Evolutionary conservation across 2,329 filamentous ascomycete genomes (phyloP), one percentile per base, ranked within the genome.

Genomic region (Pseudogymnoascus sp.): DNA sequence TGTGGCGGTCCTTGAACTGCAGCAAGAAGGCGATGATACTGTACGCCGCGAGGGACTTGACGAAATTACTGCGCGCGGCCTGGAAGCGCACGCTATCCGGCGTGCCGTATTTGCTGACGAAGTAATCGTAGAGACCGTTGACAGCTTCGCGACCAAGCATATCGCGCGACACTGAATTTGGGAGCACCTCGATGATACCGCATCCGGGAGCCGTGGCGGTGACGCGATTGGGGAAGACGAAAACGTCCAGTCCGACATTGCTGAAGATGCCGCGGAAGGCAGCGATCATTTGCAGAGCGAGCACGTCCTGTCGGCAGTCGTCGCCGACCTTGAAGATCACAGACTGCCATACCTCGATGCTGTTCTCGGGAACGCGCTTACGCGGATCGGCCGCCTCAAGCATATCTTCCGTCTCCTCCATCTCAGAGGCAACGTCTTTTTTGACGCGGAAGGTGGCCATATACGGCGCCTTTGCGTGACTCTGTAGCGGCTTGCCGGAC

Each of bases 291-390:
- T 99, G 94, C 65, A 99, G 80, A 1, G 94, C 94, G 64, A 99
- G 81, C 60, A 99, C 90, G 70, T 99, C 95, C 76, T 99, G 94
- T 59, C 94, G 89, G 73, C 94, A 97, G 75, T 99, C 94, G 73
- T 99, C 94, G 65, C 94, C 94, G 58, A 99, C 95, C 75, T 99
- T 99, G 86, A 99, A 99, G 71, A 99, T 99, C 62, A 93, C 94
- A 1, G 92, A 96, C 75, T 99, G 94, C 95, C 94, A 97, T n/a
- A 93, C 89, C 74, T 99, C 95, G 68, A 96, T 85, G 0, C 86
- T 90, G 69, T 83, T 84, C 61, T 78, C 76, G 6, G 71, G 71
- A 17, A 68, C 67, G 15, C 71, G 70, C 5, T 71, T 74, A 41
- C 67, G 64, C 62, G 78, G 77, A 59, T 76, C 76, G 2, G 77